phyloP scores from a whole-genome alignment of 2,329 filamentous ascomycete species.

The Albifimbria verrucaria region DNA sequence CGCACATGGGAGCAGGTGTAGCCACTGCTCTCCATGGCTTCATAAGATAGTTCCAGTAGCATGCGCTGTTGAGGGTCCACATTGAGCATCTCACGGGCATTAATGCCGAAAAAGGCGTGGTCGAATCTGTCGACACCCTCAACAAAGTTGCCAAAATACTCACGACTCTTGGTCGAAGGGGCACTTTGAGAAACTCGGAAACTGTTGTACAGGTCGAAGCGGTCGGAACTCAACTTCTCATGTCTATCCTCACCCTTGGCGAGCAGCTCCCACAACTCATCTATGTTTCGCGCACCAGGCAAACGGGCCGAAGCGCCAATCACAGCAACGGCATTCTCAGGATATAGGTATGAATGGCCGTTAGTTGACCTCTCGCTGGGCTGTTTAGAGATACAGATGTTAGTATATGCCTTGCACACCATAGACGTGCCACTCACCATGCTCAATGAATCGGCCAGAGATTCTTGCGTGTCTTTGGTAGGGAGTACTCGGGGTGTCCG shows the following conservation, averaged over 20 bases:
- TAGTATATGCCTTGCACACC: background rate
- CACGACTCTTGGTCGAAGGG: background rate
- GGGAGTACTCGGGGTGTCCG: background rate
- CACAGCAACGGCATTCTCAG: background rate
- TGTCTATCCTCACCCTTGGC: background rate
- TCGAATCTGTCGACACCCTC: conserved; percentile 16
- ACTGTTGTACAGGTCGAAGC: background rate
- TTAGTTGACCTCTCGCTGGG: background rate
- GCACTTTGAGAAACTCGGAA: background rate
- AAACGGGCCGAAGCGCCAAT: conserved; percentile 1
- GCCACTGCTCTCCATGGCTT: conserved; percentile 22
- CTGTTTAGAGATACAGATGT: background rate
- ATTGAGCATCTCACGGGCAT: conserved; percentile 18
- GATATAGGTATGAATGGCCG: background rate
- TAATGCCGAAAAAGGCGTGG: conserved; percentile 24
- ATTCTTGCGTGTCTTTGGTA: background rate
- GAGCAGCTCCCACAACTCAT: conserved; percentile 1
- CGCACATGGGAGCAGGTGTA: conserved; percentile 3
- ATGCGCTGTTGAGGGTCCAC: conserved; percentile 32
- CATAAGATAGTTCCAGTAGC: conserved; percentile 31
- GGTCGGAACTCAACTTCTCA: background rate
- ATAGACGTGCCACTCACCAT: background rate
- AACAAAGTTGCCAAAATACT: conserved; percentile 10
- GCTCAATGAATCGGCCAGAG: background rate
- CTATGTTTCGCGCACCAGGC: background rate